Evolutionary conservation across 805 yeast species (phyloP).

Genomic region (Candida taoyuanica): DNA sequence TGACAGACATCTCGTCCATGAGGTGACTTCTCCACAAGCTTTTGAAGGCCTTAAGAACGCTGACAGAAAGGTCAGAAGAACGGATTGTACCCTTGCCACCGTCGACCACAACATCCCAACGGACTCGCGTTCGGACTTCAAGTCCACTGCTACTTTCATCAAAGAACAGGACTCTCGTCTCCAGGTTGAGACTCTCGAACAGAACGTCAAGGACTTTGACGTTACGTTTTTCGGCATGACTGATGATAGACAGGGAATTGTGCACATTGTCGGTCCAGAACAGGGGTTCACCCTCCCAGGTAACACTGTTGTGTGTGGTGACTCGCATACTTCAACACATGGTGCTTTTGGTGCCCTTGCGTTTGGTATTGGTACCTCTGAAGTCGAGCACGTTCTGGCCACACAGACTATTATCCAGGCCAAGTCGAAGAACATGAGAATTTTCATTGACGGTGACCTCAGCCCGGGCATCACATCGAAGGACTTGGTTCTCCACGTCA

Average conservation of each 20-base stretch:
- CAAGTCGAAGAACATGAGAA: conserved; percentile 94
- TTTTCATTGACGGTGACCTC: conserved; percentile 78
- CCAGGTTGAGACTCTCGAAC: conserved; percentile 89
- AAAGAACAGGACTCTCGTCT: conserved; percentile 86
- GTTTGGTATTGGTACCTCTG: conserved; percentile 98
- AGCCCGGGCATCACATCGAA: conserved; percentile 90
- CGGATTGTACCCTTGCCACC: conserved; percentile 90
- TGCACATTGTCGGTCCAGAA: conserved; percentile 98
- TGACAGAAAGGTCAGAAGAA: conserved; percentile 83
- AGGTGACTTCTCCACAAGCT: conserved; percentile 98
- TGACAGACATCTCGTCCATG: conserved; percentile 97
- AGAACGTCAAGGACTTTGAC: conserved; percentile 85
- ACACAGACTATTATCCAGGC: conserved; percentile 95
- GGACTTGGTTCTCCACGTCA: conserved; percentile 90
- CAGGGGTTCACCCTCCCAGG: conserved; percentile 99
- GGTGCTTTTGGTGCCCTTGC: conserved; percentile 98
- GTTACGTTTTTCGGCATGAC: conserved; percentile 93
- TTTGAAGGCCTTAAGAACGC: conserved; percentile 92
- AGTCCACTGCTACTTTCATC: conserved; percentile 72
- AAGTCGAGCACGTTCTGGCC: conserved; percentile 97
- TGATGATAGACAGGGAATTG: conserved; percentile 95
- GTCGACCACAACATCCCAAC: conserved; percentile 98
- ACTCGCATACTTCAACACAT: conserved; percentile 97
- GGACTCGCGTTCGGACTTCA: conserved; percentile 72
- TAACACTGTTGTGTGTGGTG: conserved; percentile 98